Evolutionary conservation across 169 alveolate genomes (phyloP).

Genomic region (Plasmodium malariae): DNA sequence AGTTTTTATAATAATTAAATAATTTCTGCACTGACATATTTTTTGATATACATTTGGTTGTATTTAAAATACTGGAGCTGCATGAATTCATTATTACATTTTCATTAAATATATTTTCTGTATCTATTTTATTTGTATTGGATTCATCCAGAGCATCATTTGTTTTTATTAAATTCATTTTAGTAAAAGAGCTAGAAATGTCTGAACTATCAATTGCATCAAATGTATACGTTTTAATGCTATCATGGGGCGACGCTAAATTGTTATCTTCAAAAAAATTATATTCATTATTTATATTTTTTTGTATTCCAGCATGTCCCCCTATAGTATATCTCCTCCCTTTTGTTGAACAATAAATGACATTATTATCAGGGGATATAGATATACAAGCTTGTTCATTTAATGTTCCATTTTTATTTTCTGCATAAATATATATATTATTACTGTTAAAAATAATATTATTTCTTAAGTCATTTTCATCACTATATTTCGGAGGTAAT

Average conservation of each 20-base stretch:
- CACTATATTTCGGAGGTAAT: constrained; percentile 73
- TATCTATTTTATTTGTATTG: constrained; percentile 33
- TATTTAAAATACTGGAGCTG: constrained; percentile 37
- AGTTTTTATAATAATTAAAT: constrained; percentile 62
- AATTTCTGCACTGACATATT: constrained; percentile 60
- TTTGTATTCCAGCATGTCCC: constrained; percentile 74
- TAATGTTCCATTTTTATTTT: constrained; percentile 76
- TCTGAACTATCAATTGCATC: constrained; percentile 69
- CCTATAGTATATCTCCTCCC: constrained; percentile 77
- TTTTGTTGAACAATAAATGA: constrained; percentile 65
- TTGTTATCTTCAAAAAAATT: constrained; percentile 57
- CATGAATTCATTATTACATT: constrained; percentile 57
- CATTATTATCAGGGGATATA: constrained; percentile 66
- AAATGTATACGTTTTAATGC: constrained; percentile 56
- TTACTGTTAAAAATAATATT: constrained; percentile 67
- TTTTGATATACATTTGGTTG: constrained; percentile 51
- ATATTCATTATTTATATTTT: constrained; percentile 68
- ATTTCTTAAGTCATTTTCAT: constrained; percentile 74
- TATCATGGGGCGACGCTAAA: constrained; percentile 24
- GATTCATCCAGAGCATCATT: constrained; percentile 48
- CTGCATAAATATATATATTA: constrained; percentile 75
- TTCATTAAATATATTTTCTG: constrained; percentile 66
- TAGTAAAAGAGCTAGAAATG: constrained; percentile 57
- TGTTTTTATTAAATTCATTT: constrained; percentile 74
- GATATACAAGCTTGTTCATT: constrained; percentile 77